These are phyloP conservation scores for Symbiodinium pilosum DNA, from an alignment of 73 alveolate genomes.

Conservation along the genomic window DNA sequence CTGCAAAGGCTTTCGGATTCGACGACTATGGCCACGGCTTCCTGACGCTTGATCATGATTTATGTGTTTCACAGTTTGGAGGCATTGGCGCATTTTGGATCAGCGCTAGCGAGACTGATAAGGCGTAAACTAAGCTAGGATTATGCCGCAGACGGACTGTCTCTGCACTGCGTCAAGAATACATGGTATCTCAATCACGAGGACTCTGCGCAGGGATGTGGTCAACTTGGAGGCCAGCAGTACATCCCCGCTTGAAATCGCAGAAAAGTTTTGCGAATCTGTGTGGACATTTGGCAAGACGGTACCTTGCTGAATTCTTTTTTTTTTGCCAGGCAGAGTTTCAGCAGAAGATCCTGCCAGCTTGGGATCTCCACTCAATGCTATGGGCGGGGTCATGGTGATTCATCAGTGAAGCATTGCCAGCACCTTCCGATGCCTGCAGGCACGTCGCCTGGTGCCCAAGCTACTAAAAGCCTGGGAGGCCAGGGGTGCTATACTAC, in stretches of 20 bases:
- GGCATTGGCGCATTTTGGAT: too few species aligned
- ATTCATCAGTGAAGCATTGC: neutral
- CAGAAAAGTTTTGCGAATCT: neutral
- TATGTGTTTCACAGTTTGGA: too few species aligned
- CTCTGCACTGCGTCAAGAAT: too few species aligned
- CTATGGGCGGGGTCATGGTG: neutral
- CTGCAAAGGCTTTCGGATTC: slow-evolving; percentile 11
- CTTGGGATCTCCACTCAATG: slow-evolving; percentile 10
- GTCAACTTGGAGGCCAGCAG: neutral
- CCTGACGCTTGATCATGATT: neutral
- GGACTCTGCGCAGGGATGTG: neutral
- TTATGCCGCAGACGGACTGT: too few species aligned
- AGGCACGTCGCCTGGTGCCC: neutral
- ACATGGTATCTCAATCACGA: too few species aligned
- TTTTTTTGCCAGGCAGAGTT: neutral
- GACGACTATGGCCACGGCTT: slow-evolving; percentile 5
- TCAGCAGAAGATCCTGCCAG: neutral
- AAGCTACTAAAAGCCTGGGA: neutral
- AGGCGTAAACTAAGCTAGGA: too few species aligned
- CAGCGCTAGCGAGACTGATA: too few species aligned
- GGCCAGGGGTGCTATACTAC: too few species aligned
- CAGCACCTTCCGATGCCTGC: neutral
- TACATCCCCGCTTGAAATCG: neutral
- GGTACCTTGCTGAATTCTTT: too few species aligned
- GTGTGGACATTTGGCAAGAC: too few species aligned